Base-by-base conservation (phyloP, 1,284 basidiomycete genomes). In the Phlebopus sp. region DNA sequence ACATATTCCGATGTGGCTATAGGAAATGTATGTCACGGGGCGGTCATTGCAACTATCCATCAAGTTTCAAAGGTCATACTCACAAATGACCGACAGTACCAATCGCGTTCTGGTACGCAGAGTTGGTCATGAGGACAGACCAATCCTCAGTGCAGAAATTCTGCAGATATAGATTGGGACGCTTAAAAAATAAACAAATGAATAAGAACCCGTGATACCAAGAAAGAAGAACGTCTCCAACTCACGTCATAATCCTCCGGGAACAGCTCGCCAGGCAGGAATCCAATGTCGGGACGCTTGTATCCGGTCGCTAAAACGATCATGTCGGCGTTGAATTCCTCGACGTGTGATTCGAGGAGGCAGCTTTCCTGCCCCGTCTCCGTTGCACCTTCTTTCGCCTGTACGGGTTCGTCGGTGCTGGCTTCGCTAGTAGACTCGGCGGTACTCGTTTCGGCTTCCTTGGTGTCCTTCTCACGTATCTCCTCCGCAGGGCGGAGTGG, bases 241-340 rank as follows among this genome's bases (percentile, higher is more conserved):
- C 64, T 23, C 41, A 71, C 73, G 50, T 75, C 67, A 55, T 82
- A 82, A 14, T 70, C 74, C 42, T 79, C 74, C 0, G 81, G 81
- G 68, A 85, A 85, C 37, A 85, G 60, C n/a, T 81, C 75, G 2
- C 74, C 51, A 7, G 77, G 72, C 47, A 84, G 58, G 59, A 85
- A 84, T 39, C 75, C 71, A 32, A 82, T 59, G n/a, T 66, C 63
- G 0, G 82, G 82, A 37, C 75, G 71, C 56, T 79, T 68, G 59
- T 81, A 85, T 2, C 82, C 82, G 2, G 81, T 82, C 3, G 83
- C 82, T 17, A 85, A 63, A 8, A 85, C 75, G 32, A 84, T 71
- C 4, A 82, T 69, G 56, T 84, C 81, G 0, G 76, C 81, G 1
- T 71, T 59, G 47, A 77, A 66, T 53, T 73, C 62, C 21, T 42